Base-by-base conservation (phyloP, 179 eudicot species). In the Silene noctiflora region DNA sequence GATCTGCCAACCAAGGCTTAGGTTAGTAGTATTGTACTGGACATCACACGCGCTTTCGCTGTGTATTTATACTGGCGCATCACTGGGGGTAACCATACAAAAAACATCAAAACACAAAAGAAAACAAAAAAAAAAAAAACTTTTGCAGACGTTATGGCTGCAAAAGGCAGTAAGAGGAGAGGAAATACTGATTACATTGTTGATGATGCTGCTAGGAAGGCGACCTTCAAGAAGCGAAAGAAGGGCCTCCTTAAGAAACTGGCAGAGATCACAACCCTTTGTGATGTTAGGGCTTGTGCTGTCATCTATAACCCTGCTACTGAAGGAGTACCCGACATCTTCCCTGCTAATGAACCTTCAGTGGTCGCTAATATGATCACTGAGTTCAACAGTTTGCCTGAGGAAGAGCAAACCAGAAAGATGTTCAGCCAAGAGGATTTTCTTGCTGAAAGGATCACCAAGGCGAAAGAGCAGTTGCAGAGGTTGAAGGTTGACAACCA, bases 161-260 rank as follows among this genome's bases (percentile, higher is more conserved):
- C 20, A 3, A 53, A 16, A 42, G 48, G 48, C 59, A 20, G 19
- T 14, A 53, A 53, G 59, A 53, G 59, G 19, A 3, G 59, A 13
- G 59, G 59, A 17, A 53, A 53, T 53, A 53, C 59, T 53, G 20
- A 53, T 13, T 53, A 14, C 59, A 53, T 53, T 14, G 19, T 17
- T 13, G 59, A 53, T 4, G 59, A 53, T 53, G 59, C 59, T 1
- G 16, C n/a, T 25, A 63, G 35, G 35, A 63, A 27, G 35, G 19
- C 35, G 6, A 24, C 35, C 67, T 25, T 63, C 67, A 27, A 27
- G 12, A 63, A 63, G 39, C 9, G 67, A 27, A 63, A 5, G 35
- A 63, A 63, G n/a, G 67, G 67, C 3, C 67, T 63, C n/a, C 67
- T 63, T 0, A 63, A 63, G 39, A 63, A 63, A 63, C 35, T 63